Evolutionary conservation across 345 rosid species (phyloP), one percentile per base, ranked within the genome.

Genomic region (Populus tremula): DNA sequence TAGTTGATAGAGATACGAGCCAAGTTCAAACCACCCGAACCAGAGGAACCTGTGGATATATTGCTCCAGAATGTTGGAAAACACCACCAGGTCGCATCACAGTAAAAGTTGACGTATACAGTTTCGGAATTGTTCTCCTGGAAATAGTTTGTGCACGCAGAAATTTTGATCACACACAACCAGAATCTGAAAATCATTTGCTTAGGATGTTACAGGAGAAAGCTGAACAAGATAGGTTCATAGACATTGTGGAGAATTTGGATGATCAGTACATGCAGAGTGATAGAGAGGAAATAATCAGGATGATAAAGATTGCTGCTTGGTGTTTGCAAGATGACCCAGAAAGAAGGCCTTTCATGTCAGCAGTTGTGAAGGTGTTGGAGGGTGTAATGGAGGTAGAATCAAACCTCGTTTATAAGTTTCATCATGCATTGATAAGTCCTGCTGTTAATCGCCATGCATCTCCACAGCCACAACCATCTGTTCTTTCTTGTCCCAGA

Each of bases 11-110:
- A 53, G 59, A 6, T 6, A 53, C n/a, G 35, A 41, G 61, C 33
- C 59, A 27, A 12, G 45, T 74, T 21, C 16, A 53, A 20, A n/a
- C n/a, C n/a, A 53, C 66, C 14, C 41, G 16, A 23, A 62, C 68
- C 41, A 61, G 77, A 73, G 82, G 82, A 66, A 79, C 74, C 7
- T 20, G n/a, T 20, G 82, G 82, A 17, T 79, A 79, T n/a, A 56
- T 73, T 72, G 81, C 66, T 17, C 77, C 73, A 6, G 77, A 73
- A 68, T 78, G 73, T 23, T 53, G 23, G 38, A 23, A 41, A 70
- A 5, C 0, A 53, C 66, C 21, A 17, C 36, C 14, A 29, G 27
- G 16, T 17, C 23, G 59, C 1, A 33, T 62, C 21, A 76, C 67
- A 3, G 75, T 25, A 31, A 77, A 77, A 29, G 50, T 29, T 21